Base-by-base conservation (phyloP, 2,329 filamentous ascomycete species). In the Trichophyton benhamiae region DNA sequence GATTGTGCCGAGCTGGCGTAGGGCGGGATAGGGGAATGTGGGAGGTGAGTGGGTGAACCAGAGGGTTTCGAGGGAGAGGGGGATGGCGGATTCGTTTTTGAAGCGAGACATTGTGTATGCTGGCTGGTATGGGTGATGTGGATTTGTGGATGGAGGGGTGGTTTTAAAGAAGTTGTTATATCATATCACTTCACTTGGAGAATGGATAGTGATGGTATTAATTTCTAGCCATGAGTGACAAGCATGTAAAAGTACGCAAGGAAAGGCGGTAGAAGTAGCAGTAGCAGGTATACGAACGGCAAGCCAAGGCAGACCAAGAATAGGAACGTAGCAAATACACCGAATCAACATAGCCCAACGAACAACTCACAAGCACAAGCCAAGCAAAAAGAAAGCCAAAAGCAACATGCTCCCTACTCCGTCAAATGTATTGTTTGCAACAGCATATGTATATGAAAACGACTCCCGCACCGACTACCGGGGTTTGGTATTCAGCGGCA, bases 401-500 rank as follows among this genome's bases (percentile, higher is more conserved):
- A n/a, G 25, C 8, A 49, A 15, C 30, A 55, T 55, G 49, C 49
- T 36, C 49, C 57, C 57, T 46, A 58, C 57, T 58, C 59, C 49
- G 15, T 27, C 15, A 15, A 33, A 36, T 55, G 49, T 36, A 55
- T 33, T 36, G 22, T 27, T 33, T 36, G 22, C 49, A 55, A 27
- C 20, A 49, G 20, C 11, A 13, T 2, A 49, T 15, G 22, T 49
- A 25, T 17, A 22, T 11, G 46, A 13, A 27, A 27, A 49, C 9
- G 25, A 49, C 8, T 4, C 27, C 27, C 27, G 27, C 27, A 7
- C 27, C 3, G 46, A 11, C 20, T 74, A 76, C 60, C 72, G 73
- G 58, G 83, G 83, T 68, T 84, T 86, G 61, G 81, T 84, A 17
- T 72, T 74, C 64, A 83, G 66, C 0, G 83, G 83, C 17, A 86